Percentiles rank a stretch among this genome's conserved stretches.
phyloP scores from a whole-genome alignment of 2,329 filamentous ascomycete genomes.

The Acrocalymma vagum region DNA sequence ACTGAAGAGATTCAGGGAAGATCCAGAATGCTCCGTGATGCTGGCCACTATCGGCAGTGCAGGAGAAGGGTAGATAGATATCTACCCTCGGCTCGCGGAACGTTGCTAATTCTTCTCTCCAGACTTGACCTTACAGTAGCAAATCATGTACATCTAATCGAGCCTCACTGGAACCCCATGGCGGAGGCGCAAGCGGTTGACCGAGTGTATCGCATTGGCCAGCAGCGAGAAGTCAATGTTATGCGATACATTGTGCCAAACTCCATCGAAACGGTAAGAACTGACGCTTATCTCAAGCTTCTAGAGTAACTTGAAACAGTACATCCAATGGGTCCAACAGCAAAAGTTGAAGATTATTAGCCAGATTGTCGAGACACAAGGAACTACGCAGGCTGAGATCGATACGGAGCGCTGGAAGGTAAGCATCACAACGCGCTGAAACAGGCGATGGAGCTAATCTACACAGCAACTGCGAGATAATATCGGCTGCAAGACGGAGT shows the following conservation, averaged over 20 bases:
- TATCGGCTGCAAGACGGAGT: too few species aligned
- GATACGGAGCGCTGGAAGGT: constrained; percentile 11
- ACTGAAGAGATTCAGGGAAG: constrained; percentile 50
- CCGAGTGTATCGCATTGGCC: constrained; percentile 30
- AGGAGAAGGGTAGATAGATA: constrained; percentile 61
- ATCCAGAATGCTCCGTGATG: constrained; percentile 50
- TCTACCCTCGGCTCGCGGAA: not conserved
- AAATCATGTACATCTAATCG: constrained; percentile 58
- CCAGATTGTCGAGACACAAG: constrained; percentile 1
- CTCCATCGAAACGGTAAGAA: constrained; percentile 52
- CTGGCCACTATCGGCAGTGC: constrained; percentile 62
- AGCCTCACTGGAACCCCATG: constrained; percentile 60
- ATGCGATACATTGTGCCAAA: constrained; percentile 50
- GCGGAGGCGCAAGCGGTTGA: constrained; percentile 56
- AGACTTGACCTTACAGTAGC: constrained; percentile 60
- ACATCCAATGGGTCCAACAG: constrained; percentile 17
- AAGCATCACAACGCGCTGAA: not conserved
- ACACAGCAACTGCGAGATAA: too few species aligned
- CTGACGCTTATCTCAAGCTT: not conserved
- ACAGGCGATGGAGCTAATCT: too few species aligned
- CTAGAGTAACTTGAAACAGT: constrained; percentile 2
- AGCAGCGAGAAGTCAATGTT: constrained; percentile 40
- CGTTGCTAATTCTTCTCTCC: not conserved
- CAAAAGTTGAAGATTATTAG: constrained; percentile 13
- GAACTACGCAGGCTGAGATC: constrained; percentile 1